phyloP scores from a whole-genome alignment of 2,329 filamentous ascomycete species.

The Chaetothyriales sp. region DNA sequence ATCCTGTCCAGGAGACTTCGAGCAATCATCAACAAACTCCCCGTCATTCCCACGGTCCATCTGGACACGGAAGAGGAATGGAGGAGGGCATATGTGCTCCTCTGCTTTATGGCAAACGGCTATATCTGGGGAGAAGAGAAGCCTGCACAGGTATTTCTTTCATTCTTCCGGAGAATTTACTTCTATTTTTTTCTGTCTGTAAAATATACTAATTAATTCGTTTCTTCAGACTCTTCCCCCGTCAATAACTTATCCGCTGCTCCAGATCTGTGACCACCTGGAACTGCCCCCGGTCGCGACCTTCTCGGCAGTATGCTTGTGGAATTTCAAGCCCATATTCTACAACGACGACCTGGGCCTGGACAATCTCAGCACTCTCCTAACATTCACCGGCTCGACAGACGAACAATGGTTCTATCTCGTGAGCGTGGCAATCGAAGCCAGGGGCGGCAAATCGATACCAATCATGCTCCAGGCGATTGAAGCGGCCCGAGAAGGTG shows the following conservation, averaged over 20 bases:
- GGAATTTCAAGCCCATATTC: slow-evolving; percentile 95
- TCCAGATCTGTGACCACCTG: slow-evolving; percentile 59
- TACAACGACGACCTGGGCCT: slow-evolving; percentile 67
- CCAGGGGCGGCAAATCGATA: slow-evolving; percentile 72
- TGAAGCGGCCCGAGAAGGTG: slow-evolving; percentile 54
- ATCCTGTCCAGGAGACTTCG: slow-evolving; percentile 74
- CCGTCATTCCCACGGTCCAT: slow-evolving; percentile 66
- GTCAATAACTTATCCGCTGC: slow-evolving; percentile 66
- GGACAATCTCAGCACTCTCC: slow-evolving; percentile 73
- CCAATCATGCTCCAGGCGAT: slow-evolving; percentile 82
- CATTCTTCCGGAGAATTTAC: slow-evolving; percentile 5
- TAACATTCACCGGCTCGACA: slow-evolving; percentile 82
- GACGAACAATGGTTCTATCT: slow-evolving; percentile 99
- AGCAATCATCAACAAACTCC: slow-evolving; percentile 62
- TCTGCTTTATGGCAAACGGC: slow-evolving; percentile 66
- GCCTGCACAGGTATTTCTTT: slow-evolving; percentile 47
- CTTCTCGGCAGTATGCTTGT: slow-evolving; percentile 79
- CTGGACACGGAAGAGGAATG: slow-evolving; percentile 78
- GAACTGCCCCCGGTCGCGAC: slow-evolving; percentile 87
- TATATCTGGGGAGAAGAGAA: slow-evolving; percentile 79
- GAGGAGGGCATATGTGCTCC: slow-evolving; percentile 67
- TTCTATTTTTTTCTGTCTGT: background rate
- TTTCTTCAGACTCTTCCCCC: slow-evolving; percentile 53
- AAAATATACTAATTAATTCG: background rate
- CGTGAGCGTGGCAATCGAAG: slow-evolving; percentile 88